phyloP scores from a whole-genome alignment of 108 stramenopile genomes.

The Ochromonas danica region DNA sequence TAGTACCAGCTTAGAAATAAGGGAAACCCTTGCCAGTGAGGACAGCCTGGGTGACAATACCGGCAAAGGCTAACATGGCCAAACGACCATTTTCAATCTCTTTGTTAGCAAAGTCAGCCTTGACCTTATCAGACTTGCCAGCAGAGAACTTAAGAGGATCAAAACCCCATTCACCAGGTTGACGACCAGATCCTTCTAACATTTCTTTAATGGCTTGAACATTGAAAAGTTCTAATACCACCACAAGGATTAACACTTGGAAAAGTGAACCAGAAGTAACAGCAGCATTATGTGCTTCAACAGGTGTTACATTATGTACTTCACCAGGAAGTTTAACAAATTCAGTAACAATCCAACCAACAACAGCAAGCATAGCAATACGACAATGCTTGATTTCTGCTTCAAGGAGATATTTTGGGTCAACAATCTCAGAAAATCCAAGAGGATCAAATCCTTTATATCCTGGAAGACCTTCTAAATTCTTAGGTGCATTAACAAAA shows the following conservation, averaged over 20 bases:
- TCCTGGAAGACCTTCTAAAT: slow-evolving; percentile 68
- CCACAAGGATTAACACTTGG: too few species aligned
- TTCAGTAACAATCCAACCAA: slow-evolving; percentile 52
- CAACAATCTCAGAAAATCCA: slow-evolving; percentile 40
- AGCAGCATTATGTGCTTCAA: neutral
- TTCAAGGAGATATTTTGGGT: slow-evolving; percentile 46
- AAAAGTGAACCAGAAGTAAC: neutral
- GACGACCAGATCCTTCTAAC: slow-evolving; percentile 83
- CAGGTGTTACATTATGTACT: neutral
- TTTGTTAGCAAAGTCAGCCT: too few species aligned
- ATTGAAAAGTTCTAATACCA: too few species aligned
- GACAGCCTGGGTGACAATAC: too few species aligned
- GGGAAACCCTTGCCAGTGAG: too few species aligned
- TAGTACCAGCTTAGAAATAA: too few species aligned
- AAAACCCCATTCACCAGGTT: slow-evolving; percentile 86
- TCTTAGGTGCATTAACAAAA: slow-evolving; percentile 83
- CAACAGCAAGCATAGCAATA: too few species aligned
- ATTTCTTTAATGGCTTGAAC: too few species aligned
- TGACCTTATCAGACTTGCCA: slow-evolving; percentile 77
- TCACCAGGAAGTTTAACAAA: neutral
- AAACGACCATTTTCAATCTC: too few species aligned
- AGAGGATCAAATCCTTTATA: slow-evolving; percentile 47
- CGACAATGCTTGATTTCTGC: slow-evolving; percentile 54
- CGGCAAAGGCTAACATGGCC: too few species aligned
- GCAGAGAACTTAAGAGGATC: slow-evolving; percentile 73